Conservation (phyloP, 2,329 filamentous ascomycete genomes). For the Monascus ruber region DNA sequence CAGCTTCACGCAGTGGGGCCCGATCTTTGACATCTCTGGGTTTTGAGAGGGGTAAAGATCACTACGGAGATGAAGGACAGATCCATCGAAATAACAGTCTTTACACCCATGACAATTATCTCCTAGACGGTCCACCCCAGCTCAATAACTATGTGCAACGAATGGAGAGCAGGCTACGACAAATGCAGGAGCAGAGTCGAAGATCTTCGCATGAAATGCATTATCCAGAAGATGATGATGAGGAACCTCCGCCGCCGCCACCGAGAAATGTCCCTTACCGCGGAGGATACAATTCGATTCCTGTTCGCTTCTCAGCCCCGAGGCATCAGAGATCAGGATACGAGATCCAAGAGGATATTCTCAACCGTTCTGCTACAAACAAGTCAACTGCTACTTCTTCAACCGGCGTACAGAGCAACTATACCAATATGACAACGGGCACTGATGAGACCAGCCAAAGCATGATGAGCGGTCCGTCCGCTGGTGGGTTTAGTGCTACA, state of each 20-base stretch:
- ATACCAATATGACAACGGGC: constrained; percentile 54
- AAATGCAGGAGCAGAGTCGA: constrained; percentile 49
- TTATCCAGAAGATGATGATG: constrained; percentile 36
- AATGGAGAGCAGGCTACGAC: constrained; percentile 74
- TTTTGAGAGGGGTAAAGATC: constrained; percentile 43
- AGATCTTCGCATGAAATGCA: constrained; percentile 40
- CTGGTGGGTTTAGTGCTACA: constrained; percentile 82
- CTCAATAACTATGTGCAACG: constrained; percentile 78
- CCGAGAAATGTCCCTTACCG: constrained; percentile 42
- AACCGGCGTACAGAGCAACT: constrained; percentile 55
- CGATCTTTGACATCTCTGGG: constrained; percentile 67
- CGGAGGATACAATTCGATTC: constrained; percentile 32
- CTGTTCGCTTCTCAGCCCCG: constrained; percentile 25
- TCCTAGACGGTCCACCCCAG: constrained; percentile 51
- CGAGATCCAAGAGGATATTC: constrained; percentile 57
- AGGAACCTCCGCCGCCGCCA: constrained; percentile 50
- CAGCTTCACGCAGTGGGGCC: constrained; percentile 23
- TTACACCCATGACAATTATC: constrained; percentile 22
- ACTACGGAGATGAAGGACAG: constrained; percentile 50
- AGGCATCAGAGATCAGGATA: constrained; percentile 47
- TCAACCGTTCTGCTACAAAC: constrained; percentile 73
- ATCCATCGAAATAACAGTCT: constrained; percentile 32
- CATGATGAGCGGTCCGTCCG: constrained; percentile 87
- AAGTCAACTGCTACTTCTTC: constrained; percentile 77
- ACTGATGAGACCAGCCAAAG: constrained; percentile 72